A percentile compares a stretch with the other conserved stretches of the same genome.
Conservation (phyloP, 2,329 filamentous ascomycete genomes). For the Talaromyces sp. region DNA sequence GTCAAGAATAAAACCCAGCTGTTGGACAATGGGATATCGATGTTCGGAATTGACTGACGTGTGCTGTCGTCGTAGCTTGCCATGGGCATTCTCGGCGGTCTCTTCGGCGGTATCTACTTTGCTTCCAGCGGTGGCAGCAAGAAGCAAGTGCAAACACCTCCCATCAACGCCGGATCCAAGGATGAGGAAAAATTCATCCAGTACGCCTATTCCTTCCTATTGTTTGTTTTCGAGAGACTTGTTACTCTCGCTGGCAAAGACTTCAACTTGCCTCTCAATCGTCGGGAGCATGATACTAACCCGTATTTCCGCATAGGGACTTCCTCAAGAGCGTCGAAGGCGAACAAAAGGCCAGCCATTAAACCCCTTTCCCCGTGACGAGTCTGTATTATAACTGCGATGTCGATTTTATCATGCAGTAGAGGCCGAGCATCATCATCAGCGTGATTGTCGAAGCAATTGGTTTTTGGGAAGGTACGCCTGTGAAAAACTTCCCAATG, state of each 20-base stretch:
- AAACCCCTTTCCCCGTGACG: constrained; percentile 20
- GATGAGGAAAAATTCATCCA: constrained; percentile 67
- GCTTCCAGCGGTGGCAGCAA: constrained; percentile 45
- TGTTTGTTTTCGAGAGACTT: not conserved
- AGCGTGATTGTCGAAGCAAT: constrained; percentile 7
- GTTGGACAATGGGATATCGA: constrained; percentile 9
- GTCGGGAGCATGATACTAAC: not conserved
- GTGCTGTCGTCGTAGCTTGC: constrained; percentile 49
- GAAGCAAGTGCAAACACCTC: constrained; percentile 47
- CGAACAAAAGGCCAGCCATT: constrained; percentile 45
- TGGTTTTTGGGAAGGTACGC: not conserved
- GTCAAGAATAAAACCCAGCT: constrained; percentile 13
- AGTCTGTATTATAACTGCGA: constrained; percentile 14
- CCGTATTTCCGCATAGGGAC: constrained; percentile 35
- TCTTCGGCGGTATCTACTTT: constrained; percentile 47
- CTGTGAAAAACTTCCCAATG: not conserved
- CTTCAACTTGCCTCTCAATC: too few species aligned
- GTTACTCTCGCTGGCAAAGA: too few species aligned
- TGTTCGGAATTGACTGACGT: not conserved
- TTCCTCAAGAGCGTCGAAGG: constrained; percentile 50
- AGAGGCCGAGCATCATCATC: constrained; percentile 11
- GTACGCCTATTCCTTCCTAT: constrained; percentile 43
- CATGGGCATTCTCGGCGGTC: constrained; percentile 53
- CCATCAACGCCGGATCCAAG: constrained; percentile 62
- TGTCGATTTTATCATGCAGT: constrained; percentile 6